Evolutionary conservation across 306 rosid genomes (phyloP).

Genomic region (Malus sieversii): DNA sequence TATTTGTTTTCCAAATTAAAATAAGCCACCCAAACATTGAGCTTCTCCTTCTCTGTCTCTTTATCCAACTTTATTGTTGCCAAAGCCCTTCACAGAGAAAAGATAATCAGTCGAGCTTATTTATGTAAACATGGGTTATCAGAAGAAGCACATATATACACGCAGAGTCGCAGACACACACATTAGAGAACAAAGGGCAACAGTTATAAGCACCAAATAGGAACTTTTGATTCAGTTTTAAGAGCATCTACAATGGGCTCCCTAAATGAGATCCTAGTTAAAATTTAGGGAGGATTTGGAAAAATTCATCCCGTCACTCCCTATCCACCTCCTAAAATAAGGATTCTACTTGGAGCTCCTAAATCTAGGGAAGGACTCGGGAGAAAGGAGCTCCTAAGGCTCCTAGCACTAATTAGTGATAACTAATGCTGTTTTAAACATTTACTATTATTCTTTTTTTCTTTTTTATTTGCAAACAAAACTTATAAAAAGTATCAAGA

Average conservation of each 20-base stretch:
- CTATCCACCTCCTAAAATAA: no score
- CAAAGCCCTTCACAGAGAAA: slow-evolving; percentile 59
- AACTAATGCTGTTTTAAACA: no score
- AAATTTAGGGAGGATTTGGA: no score
- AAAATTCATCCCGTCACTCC: no score
- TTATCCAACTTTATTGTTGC: slow-evolving; percentile 75
- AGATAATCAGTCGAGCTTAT: neutral
- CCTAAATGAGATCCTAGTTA: no score
- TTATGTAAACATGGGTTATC: neutral
- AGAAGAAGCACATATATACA: neutral
- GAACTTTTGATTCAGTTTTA: neutral
- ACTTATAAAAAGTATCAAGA: no score
- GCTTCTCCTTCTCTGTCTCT: slow-evolving; percentile 94
- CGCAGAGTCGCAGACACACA: neutral
- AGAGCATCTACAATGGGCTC: neutral
- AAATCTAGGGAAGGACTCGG: no score
- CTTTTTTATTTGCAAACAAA: no score
- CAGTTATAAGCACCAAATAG: neutral
- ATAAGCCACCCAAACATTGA: slow-evolving; percentile 85
- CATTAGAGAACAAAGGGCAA: neutral
- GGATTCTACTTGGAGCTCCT: no score
- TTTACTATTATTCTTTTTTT: no score
- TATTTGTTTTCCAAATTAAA: slow-evolving; percentile 79
- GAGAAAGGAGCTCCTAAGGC: no score
- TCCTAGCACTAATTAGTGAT: no score